Evolutionary conservation across 768 basidiomycete species (phyloP), one percentile per base, ranked within the genome.

Genomic region (Lactifluus rugatus): DNA sequence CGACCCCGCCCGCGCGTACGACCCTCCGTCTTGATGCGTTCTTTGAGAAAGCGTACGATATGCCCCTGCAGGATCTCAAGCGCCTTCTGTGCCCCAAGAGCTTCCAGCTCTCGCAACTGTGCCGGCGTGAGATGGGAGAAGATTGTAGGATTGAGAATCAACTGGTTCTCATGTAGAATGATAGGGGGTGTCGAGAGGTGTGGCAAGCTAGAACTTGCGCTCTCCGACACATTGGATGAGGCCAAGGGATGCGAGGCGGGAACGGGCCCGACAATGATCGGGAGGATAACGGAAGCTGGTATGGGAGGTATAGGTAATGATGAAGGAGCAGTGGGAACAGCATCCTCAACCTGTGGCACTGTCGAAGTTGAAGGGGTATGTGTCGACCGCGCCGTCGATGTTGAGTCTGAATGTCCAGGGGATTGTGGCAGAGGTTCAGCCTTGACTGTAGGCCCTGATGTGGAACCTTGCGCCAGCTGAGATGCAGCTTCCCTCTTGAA

Each of bases 41-140:
- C 88, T 71, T 93, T 94, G 67, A 93, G 72, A 60, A 84, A 88
- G 54, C 86, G 80, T 44, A 92, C 88, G 69, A 94, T 89, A 65
- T 93, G 87, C 2, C 80, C 83, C 61, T 92, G 91, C 56, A 95
- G 73, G 21, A 91, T 84, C 63, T 82, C 80, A 52, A 95, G 72
- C 6, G 93, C 91, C 63, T 86, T 83, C 68, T 85, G 81, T 0
- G 90, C 88, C 2, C 90, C 90, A 69, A 93, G 81, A 52, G 79
- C 78, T 70, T 93, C 87, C 26, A 94, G 73, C 46, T 87, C 84
- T 56, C 77, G 79, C 45, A 95, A 72, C 69, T 86, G 86, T 60
- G 85, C 83, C 45, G 78, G 74, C 3, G 85, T 81, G 13, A 95
- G 78, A 54, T 84, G 83, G 9, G 85, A 79, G 67, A 96, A 96